Conservation (phyloP, 2,329 filamentous ascomycete genomes). For the Penicillium italicum region DNA sequence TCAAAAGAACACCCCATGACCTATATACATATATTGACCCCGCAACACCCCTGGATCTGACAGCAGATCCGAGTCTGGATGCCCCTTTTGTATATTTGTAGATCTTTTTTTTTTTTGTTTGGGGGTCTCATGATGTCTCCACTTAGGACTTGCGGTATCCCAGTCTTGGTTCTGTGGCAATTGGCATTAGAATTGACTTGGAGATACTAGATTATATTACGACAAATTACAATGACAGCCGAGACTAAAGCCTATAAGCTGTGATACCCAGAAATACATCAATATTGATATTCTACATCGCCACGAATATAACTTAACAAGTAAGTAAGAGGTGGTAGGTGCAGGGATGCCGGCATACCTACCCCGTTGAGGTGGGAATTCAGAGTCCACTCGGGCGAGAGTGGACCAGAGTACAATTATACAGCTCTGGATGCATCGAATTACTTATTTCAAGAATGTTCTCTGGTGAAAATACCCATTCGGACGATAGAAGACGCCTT, state of each 20-base stretch:
- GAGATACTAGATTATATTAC: neutral
- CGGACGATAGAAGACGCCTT: conserved; percentile 15
- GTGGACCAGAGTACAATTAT: neutral
- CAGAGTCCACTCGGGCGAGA: conserved; percentile 10
- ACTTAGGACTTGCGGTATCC: conserved; percentile 6
- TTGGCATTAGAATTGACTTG: neutral
- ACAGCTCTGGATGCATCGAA: neutral
- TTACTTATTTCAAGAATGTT: conserved; percentile 5
- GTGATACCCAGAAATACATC: neutral
- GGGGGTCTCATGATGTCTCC: conserved; percentile 27
- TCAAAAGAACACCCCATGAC: conserved; percentile 3
- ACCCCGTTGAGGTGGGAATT: neutral
- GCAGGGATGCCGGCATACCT: conserved; percentile 11
- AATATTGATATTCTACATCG: neutral
- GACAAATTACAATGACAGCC: neutral
- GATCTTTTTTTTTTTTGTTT: conserved; percentile 23
- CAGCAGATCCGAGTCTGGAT: conserved; percentile 15
- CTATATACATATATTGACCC: neutral
- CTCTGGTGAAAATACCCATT: conserved; percentile 5
- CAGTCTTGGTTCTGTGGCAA: neutral
- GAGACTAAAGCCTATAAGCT: neutral
- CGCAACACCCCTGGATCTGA: conserved; percentile 23
- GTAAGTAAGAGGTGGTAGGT: conserved; percentile 11
- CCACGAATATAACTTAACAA: no score
- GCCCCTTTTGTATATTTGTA: neutral